A percentile compares a stretch with the other conserved stretches of the same genome.
Conservation (phyloP, 805 yeast species). For the Zygoascus ofunaensis region DNA sequence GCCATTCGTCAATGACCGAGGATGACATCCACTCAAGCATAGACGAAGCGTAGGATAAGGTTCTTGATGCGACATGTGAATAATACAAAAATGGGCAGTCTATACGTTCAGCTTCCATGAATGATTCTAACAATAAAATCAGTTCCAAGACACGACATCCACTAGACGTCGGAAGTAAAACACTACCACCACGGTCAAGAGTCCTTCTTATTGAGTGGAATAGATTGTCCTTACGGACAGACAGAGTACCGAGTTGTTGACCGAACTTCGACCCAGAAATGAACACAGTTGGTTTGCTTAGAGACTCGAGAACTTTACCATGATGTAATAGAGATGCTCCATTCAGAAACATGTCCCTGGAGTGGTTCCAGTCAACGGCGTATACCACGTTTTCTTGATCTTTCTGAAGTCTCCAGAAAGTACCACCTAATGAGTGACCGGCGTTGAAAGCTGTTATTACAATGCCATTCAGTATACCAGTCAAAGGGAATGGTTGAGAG, state of each 20-base stretch:
- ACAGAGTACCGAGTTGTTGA: constrained; percentile 45
- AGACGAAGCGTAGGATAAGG: constrained; percentile 71
- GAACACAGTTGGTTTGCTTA: constrained; percentile 72
- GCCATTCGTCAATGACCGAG: constrained; percentile 79
- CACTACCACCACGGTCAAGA: constrained; percentile 67
- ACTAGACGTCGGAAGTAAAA: constrained; percentile 70
- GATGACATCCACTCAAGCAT: constrained; percentile 96
- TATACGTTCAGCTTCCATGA: constrained; percentile 35
- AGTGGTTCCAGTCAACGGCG: constrained; percentile 93
- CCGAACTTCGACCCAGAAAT: constrained; percentile 55
- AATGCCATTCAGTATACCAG: constrained; percentile 47
- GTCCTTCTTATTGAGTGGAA: constrained; percentile 55
- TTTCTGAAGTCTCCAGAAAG: constrained; percentile 71
- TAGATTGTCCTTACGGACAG: constrained; percentile 54
- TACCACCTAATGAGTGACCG: constrained; percentile 91
- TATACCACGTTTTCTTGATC: constrained; percentile 74
- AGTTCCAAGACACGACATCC: constrained; percentile 78
- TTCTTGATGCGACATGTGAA: constrained; percentile 72
- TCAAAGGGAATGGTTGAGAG: constrained; percentile 60
- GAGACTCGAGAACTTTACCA: constrained; percentile 51
- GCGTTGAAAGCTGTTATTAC: constrained; percentile 76
- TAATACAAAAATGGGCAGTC: constrained; percentile 61
- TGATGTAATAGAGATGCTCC: constrained; percentile 53
- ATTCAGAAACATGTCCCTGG: constrained; percentile 74
- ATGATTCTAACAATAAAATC: constrained; percentile 61